Evolutionary conservation across 208 protist genomes (phyloP).

Genomic region (Trichomonas gallinae): DNA sequence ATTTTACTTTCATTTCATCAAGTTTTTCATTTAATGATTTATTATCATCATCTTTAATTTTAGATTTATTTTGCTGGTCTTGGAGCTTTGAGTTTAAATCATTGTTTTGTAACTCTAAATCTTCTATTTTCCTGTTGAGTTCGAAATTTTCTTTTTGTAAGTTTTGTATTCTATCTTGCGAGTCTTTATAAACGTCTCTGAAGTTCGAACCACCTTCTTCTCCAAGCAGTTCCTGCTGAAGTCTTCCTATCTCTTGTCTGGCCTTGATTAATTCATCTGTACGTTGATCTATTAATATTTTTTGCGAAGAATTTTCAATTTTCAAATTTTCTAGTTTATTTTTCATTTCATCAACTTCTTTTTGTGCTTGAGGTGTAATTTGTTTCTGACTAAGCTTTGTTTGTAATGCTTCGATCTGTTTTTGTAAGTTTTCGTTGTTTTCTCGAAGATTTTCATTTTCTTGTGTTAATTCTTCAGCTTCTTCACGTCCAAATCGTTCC

Average conservation of each 20-base stretch:
- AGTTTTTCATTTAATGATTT: background rate
- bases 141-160: background rate
- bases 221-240: background rate
- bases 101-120: background rate
- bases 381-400: background rate
- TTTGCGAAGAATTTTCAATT: background rate
- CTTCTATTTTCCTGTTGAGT: background rate
- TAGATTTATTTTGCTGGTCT: background rate
- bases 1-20: background rate
- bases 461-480: background rate
- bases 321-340: background rate
- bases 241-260: background rate
- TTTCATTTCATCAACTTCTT: background rate
- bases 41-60: background rate
- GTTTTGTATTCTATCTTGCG: background rate
- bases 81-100: background rate
- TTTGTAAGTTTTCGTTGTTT: background rate
- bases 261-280: background rate
- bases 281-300: background rate
- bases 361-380: background rate
- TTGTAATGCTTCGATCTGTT: background rate
- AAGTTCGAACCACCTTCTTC: background rate
- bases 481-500: background rate
- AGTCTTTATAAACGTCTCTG: background rate
- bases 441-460: background rate